Conservation (phyloP, 345 rosid species). For the Corchorus capsularis region DNA sequence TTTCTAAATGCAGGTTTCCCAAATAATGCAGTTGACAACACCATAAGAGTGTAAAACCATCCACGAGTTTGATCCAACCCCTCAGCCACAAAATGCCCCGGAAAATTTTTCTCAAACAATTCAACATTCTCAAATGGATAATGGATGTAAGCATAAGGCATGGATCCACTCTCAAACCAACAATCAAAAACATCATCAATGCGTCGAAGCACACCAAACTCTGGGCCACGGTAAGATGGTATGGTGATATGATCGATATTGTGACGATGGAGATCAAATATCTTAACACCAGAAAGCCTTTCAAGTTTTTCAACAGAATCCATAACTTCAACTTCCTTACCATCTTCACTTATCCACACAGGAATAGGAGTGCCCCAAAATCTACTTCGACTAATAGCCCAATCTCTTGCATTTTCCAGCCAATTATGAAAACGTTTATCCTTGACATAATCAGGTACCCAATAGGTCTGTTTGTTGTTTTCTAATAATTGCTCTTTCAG, state of each 20-base stretch:
- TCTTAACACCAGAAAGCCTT: conserved; percentile 88
- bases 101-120: conserved; percentile 87
- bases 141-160: conserved; percentile 99
- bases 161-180: conserved; percentile 99
- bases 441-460: conserved; percentile 99
- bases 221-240: conserved; percentile 75
- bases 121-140: conserved; percentile 96
- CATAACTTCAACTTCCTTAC: conserved; percentile 70
- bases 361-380: conserved; percentile 99
- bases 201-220: conserved; percentile 85
- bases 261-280: conserved; percentile 92
- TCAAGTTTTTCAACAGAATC: conserved; percentile 88
- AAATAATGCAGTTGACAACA: conserved; percentile 93
- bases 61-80: conserved; percentile 99
- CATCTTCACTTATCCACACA: conserved; percentile 89
- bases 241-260: conserved; percentile 89
- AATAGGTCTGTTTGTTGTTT: conserved; percentile 79
- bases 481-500: conserved; percentile 79
- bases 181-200: conserved; percentile 97
- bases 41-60: conserved; percentile 99
- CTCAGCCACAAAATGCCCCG: conserved; percentile 98
- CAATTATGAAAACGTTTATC: conserved; percentile 98
- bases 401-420: conserved; percentile 98
- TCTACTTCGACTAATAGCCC: conserved; percentile 98
- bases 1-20: conserved; percentile 94